phyloP scores from a whole-genome alignment of 805 yeast genomes.

The Schizosaccharomyces japonicus region DNA sequence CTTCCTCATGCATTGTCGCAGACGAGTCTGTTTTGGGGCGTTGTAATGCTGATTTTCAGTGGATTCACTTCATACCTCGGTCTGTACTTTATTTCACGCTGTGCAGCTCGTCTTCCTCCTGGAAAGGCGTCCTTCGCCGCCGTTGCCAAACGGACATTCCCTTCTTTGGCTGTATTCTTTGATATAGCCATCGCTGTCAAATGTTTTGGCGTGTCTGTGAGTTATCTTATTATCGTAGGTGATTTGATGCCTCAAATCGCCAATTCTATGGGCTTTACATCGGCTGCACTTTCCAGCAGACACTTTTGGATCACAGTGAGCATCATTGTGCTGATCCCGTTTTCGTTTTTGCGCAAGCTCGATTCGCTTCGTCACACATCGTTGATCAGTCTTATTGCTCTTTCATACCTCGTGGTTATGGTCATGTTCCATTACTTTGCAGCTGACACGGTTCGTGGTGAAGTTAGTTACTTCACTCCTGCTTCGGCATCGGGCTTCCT shows the following conservation, averaged over 20 bases:
- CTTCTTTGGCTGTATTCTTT: slow-evolving; percentile 39
- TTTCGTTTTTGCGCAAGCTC: slow-evolving; percentile 49
- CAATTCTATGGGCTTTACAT: slow-evolving; percentile 4
- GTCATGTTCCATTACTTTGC: slow-evolving; percentile 47
- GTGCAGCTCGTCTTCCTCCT: slow-evolving; percentile 28
- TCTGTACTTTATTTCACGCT: slow-evolving; percentile 34
- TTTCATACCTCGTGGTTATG: slow-evolving; percentile 46
- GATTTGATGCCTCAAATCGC: slow-evolving; percentile 41
- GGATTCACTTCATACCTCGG: slow-evolving; percentile 47
- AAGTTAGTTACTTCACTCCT: slow-evolving; percentile 26
- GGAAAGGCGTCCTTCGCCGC: slow-evolving; percentile 50
- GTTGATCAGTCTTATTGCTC: slow-evolving; percentile 56
- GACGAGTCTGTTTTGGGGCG: slow-evolving; percentile 38
- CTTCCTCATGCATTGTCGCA: slow-evolving; percentile 46
- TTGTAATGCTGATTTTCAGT: slow-evolving; percentile 30
- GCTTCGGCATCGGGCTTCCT: slow-evolving; percentile 20
- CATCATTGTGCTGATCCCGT: slow-evolving; percentile 24
- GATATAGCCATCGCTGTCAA: slow-evolving; percentile 54
- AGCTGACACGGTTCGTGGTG: slow-evolving; percentile 36
- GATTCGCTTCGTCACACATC: slow-evolving; percentile 75
- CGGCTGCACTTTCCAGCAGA: slow-evolving; percentile 14
- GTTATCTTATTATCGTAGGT: slow-evolving; percentile 49
- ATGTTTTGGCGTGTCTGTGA: slow-evolving; percentile 61
- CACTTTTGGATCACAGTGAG: slow-evolving; percentile 25
- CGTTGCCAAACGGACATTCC: slow-evolving; percentile 43